phyloP scores from a whole-genome alignment of 2,329 filamentous ascomycete genomes.

The Bipolaris bicolor region DNA sequence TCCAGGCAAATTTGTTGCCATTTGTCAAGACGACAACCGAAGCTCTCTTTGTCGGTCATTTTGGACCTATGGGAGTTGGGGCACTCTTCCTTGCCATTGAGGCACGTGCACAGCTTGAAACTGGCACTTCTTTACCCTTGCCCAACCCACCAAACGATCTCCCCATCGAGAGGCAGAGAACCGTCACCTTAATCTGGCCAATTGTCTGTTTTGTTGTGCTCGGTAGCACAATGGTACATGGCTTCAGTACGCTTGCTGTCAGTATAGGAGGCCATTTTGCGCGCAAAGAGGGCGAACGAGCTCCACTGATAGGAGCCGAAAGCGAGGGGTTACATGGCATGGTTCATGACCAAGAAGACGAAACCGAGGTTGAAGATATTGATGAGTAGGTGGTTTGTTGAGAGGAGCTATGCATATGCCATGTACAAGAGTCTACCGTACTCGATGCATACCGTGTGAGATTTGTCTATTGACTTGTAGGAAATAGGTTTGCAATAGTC shows the following conservation, averaged over 20 bases:
- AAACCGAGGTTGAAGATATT: constrained; percentile 2
- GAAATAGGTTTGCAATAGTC: not conserved
- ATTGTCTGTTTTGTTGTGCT: constrained; percentile 62
- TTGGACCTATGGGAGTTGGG: constrained; percentile 64
- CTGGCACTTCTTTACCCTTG: constrained; percentile 53
- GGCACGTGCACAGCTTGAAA: constrained; percentile 60
- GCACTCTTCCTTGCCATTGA: constrained; percentile 64
- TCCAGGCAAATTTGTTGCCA: constrained; percentile 53
- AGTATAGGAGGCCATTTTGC: constrained; percentile 57
- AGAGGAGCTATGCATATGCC: not conserved
- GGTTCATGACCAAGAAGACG: constrained; percentile 52
- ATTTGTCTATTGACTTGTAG: not conserved
- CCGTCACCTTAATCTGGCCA: constrained; percentile 59
- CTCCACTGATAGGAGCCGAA: constrained; percentile 58
- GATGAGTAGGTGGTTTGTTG: constrained; percentile 3
- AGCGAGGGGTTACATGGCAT: constrained; percentile 59
- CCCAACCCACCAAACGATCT: constrained; percentile 51
- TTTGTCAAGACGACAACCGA: constrained; percentile 59
- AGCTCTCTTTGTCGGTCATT: constrained; percentile 62
- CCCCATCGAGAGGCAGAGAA: constrained; percentile 43
- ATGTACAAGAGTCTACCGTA: not conserved
- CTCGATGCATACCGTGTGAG: not conserved
- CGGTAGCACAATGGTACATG: constrained; percentile 61
- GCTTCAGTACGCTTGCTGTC: constrained; percentile 59
- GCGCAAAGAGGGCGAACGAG: constrained; percentile 55